Evolutionary conservation across 441 rosid species (phyloP).

Genomic region (Pelargonium hybrid): DNA sequence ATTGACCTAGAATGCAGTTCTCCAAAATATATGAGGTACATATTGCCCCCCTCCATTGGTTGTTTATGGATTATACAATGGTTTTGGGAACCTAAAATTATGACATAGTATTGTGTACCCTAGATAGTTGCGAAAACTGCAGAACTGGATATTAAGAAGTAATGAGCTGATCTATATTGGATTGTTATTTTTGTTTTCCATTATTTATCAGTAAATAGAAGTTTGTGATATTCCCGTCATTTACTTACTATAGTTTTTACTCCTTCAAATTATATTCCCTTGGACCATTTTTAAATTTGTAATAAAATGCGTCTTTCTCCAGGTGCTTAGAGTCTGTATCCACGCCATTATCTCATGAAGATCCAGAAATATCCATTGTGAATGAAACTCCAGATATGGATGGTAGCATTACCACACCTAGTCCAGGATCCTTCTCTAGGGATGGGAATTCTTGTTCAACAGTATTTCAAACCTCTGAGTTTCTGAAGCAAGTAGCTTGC

Average conservation of each 20-base stretch:
- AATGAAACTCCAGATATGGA: constrained; percentile 46
- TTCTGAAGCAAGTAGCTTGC: constrained; percentile 36
- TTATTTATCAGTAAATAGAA: background rate
- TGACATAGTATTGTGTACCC: background rate
- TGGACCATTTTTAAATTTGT: background rate
- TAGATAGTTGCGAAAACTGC: background rate
- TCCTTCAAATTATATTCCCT: constrained; percentile 9
- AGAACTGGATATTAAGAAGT: background rate
- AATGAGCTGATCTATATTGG: background rate
- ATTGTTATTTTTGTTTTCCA: too few relatives aligned
- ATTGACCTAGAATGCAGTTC: constrained; percentile 43
- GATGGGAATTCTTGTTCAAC: constrained; percentile 40
- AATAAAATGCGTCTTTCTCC: constrained; percentile 22
- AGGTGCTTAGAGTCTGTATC: constrained; percentile 41
- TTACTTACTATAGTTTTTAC: constrained; percentile 5
- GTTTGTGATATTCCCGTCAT: background rate
- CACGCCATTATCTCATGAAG: constrained; percentile 37
- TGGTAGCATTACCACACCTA: constrained; percentile 26
- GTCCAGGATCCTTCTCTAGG: constrained; percentile 45
- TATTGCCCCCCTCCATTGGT: constrained; percentile 15
- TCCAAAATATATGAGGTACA: constrained; percentile 51
- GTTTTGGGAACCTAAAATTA: too few relatives aligned
- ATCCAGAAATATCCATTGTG: constrained; percentile 40
- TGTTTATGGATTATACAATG: too few relatives aligned
- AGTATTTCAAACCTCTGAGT: constrained; percentile 41